These are phyloP conservation scores for Cladophialophora chaetospira DNA, from an alignment of 2,329 filamentous ascomycete species.

Conservation along the genomic window DNA sequence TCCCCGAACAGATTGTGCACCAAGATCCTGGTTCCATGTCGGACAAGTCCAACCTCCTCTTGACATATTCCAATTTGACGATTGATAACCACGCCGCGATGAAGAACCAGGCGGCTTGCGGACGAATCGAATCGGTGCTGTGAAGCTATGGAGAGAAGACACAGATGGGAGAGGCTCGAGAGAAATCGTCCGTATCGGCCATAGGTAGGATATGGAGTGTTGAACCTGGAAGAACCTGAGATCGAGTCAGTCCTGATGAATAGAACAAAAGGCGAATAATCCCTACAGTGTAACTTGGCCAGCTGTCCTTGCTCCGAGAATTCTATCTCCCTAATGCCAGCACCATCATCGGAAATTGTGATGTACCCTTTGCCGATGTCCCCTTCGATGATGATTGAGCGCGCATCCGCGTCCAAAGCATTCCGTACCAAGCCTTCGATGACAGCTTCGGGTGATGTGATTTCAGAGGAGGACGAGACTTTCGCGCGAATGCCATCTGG, in stretches of 20 bases:
- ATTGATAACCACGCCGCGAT: constrained; percentile 64
- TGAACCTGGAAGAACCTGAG: constrained; percentile 77
- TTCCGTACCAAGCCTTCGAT: constrained; percentile 76
- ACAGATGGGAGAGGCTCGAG: constrained; percentile 72
- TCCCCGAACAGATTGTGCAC: constrained; percentile 84
- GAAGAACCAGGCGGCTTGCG: constrained; percentile 15
- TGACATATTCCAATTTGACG: constrained; percentile 58
- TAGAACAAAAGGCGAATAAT: not conserved
- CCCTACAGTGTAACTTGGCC: constrained; percentile 66
- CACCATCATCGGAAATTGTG: constrained; percentile 79
- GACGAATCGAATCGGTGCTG: constrained; percentile 52
- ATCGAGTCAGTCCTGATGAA: constrained; percentile 17
- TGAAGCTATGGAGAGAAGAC: constrained; percentile 75
- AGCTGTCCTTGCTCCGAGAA: constrained; percentile 51
- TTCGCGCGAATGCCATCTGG: constrained; percentile 46
- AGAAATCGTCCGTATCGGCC: constrained; percentile 75
- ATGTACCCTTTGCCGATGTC: constrained; percentile 78
- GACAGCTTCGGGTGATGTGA: constrained; percentile 73
- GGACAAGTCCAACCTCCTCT: constrained; percentile 56
- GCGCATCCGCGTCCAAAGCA: constrained; percentile 76
- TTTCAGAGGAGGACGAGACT: constrained; percentile 80
- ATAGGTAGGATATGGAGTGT: constrained; percentile 52
- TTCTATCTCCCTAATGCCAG: constrained; percentile 72
- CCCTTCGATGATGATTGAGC: constrained; percentile 67
- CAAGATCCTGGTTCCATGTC: constrained; percentile 73